Evolutionary conservation across 805 yeast species (phyloP).

Genomic region (Monosporozyma siamensis): DNA sequence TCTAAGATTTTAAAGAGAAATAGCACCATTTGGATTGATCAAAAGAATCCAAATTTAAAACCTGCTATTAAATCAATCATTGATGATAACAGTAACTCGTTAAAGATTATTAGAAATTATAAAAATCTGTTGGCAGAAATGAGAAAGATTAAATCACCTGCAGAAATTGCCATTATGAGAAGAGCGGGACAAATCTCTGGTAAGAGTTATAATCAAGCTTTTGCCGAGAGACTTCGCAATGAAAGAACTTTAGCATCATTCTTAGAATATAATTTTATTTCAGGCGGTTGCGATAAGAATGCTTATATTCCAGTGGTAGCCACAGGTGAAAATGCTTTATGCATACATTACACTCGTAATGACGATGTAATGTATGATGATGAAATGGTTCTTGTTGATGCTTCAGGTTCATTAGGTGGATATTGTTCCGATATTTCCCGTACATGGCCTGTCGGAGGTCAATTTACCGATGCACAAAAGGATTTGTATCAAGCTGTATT

Average conservation of each 20-base stretch:
- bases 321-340: constrained; percentile 79
- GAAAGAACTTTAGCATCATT: constrained; percentile 76
- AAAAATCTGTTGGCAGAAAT: constrained; percentile 19
- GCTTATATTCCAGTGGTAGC: constrained; percentile 97
- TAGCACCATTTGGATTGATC: constrained; percentile 31
- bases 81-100: background rate
- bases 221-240: constrained; percentile 50
- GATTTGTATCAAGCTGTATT: constrained; percentile 86
- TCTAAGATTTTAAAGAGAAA: constrained; percentile 39
- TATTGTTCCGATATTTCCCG: constrained; percentile 94
- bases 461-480: constrained; percentile 65
- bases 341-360: constrained; percentile 89
- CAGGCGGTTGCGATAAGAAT: constrained; percentile 80
- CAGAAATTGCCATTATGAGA: constrained; percentile 73
- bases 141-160: constrained; percentile 64
- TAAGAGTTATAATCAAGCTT: constrained; percentile 75
- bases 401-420: constrained; percentile 89
- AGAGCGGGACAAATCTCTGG: constrained; percentile 76
- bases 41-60: constrained; percentile 2
- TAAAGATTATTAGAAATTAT: constrained; percentile 7
- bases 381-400: constrained; percentile 87
- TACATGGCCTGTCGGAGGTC: constrained; percentile 85
- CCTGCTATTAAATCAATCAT: constrained; percentile 8
- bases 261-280: constrained; percentile 70
- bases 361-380: constrained; percentile 70